Evolutionary conservation across 2,329 filamentous ascomycete species (phyloP).

Genomic region (Penicillium sp.): DNA sequence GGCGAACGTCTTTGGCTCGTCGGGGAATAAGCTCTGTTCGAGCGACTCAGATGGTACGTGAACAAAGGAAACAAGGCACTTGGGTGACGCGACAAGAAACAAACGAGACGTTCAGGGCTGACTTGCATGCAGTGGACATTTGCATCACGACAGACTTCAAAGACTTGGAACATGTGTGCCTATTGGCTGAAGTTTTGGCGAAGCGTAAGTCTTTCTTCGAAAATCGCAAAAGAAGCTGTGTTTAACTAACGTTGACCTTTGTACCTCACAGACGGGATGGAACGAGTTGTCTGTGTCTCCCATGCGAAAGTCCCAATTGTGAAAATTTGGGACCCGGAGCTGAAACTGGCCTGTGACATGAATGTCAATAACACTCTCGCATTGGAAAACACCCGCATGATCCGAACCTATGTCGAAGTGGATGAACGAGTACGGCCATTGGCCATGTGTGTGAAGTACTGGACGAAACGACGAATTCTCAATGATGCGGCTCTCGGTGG

Average conservation of each 20-base stretch:
- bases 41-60: slow-evolving; percentile 90
- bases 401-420: slow-evolving; percentile 93
- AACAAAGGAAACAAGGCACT: neutral
- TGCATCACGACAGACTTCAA: slow-evolving; percentile 94
- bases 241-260: slow-evolving; percentile 21
- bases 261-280: slow-evolving; percentile 79
- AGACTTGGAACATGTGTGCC: slow-evolving; percentile 86
- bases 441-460: slow-evolving; percentile 97
- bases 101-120: slow-evolving; percentile 23
- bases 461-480: slow-evolving; percentile 89
- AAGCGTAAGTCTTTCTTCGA: slow-evolving; percentile 67
- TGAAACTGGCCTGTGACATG: slow-evolving; percentile 91
- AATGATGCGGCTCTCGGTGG: slow-evolving; percentile 98
- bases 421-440: slow-evolving; percentile 88
- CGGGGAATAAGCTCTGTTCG: slow-evolving; percentile 91
- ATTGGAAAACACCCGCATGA: slow-evolving; percentile 96
- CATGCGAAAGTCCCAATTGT: slow-evolving; percentile 97
- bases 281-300: slow-evolving; percentile 92
- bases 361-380: slow-evolving; percentile 98
- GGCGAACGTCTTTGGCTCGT: slow-evolving; percentile 96
- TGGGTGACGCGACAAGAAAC: neutral
- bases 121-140: slow-evolving; percentile 75
- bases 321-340: slow-evolving; percentile 96
- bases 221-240: neutral
- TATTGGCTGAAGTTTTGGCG: slow-evolving; percentile 83